Percentiles rank a stretch among this genome's conserved stretches.
phyloP scores from a whole-genome alignment of 768 basidiomycete species.

The Lentinula guzmanii region DNA sequence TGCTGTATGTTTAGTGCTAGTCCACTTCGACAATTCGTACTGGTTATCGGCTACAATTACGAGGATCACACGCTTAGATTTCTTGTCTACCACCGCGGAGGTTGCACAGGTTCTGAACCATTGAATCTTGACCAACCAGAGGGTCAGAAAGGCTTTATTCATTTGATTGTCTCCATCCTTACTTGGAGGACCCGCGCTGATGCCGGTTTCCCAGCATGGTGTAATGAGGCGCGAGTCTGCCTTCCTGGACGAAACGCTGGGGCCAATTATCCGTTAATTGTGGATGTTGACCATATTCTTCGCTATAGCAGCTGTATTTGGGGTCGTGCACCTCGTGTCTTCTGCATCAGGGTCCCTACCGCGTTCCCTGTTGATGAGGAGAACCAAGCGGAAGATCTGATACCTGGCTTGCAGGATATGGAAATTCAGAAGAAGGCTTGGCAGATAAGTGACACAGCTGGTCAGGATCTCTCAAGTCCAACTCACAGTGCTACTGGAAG shows the following conservation, averaged over 20 bases:
- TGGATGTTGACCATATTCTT: neutral
- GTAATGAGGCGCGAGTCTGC: neutral
- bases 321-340: neutral
- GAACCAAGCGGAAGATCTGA: neutral
- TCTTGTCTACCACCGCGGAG: neutral
- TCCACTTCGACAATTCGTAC: neutral
- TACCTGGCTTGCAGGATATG: neutral
- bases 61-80: neutral
- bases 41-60: neutral
- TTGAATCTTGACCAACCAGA: neutral
- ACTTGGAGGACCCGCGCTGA: slow-evolving; percentile 5
- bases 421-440: neutral
- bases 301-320: neutral
- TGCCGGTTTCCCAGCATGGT: slow-evolving; percentile 9
- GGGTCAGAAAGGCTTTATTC: neutral
- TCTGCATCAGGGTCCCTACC: neutral
- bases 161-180: slow-evolving; percentile 7
- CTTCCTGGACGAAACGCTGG: neutral
- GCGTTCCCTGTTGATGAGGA: neutral
- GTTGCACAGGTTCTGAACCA: neutral
- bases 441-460: neutral
- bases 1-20: neutral
- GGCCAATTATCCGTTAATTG: neutral
- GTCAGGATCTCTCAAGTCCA: neutral
- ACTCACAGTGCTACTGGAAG: neutral